A percentile compares a stretch with the other conserved stretches of the same genome.
Conservation (phyloP, 1,284 basidiomycete species). For the Sparassis latifolia region DNA sequence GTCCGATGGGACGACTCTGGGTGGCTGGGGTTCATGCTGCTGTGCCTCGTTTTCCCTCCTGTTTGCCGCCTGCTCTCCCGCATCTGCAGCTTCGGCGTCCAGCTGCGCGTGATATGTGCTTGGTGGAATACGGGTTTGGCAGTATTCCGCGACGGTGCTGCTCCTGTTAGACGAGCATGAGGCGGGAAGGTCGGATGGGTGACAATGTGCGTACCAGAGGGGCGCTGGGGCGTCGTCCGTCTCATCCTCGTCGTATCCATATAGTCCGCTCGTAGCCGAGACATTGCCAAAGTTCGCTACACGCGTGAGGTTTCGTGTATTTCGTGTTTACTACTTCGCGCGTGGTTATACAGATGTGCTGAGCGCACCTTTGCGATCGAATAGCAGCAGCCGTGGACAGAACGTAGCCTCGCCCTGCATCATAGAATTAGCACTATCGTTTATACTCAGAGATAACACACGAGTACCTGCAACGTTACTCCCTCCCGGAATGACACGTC, state of each 20-base stretch:
- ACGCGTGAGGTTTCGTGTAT: background rate
- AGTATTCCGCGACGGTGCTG: slow-evolving; percentile 42
- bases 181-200: background rate
- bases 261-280: slow-evolving; percentile 31
- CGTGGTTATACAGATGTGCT: background rate
- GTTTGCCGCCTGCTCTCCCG: slow-evolving; percentile 14
- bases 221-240: slow-evolving; percentile 11
- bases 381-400: slow-evolving; percentile 56
- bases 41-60: slow-evolving; percentile 6
- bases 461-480: slow-evolving; percentile 33
- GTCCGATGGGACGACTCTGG: slow-evolving; percentile 14
- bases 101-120: slow-evolving; percentile 49
- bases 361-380: slow-evolving; percentile 58
- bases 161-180: slow-evolving; percentile 34
- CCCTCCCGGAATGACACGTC: slow-evolving; percentile 64
- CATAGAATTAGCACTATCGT: slow-evolving; percentile 3
- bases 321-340: too few relatives aligned
- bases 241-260: slow-evolving; percentile 23
- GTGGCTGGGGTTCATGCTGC: background rate
- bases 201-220: background rate
- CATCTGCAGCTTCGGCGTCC: slow-evolving; percentile 15
- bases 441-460: background rate
- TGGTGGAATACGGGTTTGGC: slow-evolving; percentile 43
- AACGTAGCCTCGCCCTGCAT: slow-evolving; percentile 48
- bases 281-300: slow-evolving; percentile 63